Evolutionary conservation across 2,329 filamentous ascomycete genomes (phyloP), one percentile per base, ranked within the genome.

Genomic region (Epichloe coenophiala): DNA sequence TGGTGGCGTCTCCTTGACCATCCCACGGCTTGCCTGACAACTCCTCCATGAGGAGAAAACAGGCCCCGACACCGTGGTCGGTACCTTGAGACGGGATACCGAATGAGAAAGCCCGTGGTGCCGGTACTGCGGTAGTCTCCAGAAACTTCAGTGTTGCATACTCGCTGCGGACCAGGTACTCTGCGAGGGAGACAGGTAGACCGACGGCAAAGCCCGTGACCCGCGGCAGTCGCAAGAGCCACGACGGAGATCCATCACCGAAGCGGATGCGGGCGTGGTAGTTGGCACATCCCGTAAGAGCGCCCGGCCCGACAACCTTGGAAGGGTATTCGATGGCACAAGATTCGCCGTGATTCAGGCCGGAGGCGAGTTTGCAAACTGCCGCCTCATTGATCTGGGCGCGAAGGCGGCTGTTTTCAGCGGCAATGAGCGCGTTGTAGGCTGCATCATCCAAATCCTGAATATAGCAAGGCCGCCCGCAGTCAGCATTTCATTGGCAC

Each of bases 141-240:
- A 66, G 59, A 49, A 64, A 66, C 41, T 63, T 64, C 19, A 65
- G 51, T 1, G 64, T 65, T 3, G 59, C 61, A 40, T 59, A 64
- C 53, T 65, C 62, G 56, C 63, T 65, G 8, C 27, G 27, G 27
- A 31, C 7, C 27, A 31, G 27, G 51, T 62, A 63, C 4, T 61
- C 60, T 1, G 54, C 60, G n/a, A 63, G 52, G 3, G 49, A 19
- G 9, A 38, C 38, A 3, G 55, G 54, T 27, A 55, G 17, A 17
- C 55, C 52, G 27, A 52, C 52, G 21, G 45, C 43, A 36, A 48
- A 54, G 47, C 54, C 47, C 3, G 54, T 4, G 27, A 49, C 51
- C 19, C 59, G 58, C 2, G 60, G 55, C 3, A 60, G 58, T 51
- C 61, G 47, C 33, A 61, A 5, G 27, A 64, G 57, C 61, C 59